Evolutionary conservation across 768 basidiomycete genomes (phyloP).

Genomic region (Amanita pallidorosea): DNA sequence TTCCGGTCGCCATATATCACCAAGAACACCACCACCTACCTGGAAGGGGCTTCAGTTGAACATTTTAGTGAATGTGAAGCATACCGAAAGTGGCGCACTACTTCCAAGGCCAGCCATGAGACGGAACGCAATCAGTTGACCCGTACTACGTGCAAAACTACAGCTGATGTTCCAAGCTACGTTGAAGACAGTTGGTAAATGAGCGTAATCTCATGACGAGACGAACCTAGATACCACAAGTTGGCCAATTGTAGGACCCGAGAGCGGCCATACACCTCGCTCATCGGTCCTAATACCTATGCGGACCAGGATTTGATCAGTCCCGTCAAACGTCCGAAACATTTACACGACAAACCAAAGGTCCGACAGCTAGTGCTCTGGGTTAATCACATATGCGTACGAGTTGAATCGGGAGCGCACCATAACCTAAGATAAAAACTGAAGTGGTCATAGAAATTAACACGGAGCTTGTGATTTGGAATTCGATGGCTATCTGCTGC

Average conservation of each 20-base stretch:
- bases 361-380: conserved; percentile 33
- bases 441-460: conserved; percentile 49
- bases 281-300: conserved; percentile 45
- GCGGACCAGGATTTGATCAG: background rate
- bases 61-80: conserved; percentile 22
- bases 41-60: conserved; percentile 8
- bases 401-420: conserved; percentile 19
- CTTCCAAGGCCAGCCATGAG: conserved; percentile 65
- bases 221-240: conserved; percentile 49
- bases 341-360: conserved; percentile 22
- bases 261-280: conserved; percentile 63
- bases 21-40: conserved; percentile 55
- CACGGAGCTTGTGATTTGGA: conserved; percentile 40
- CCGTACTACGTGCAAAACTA: conserved; percentile 49
- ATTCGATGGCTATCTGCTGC: conserved; percentile 34
- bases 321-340: background rate
- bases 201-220: background rate
- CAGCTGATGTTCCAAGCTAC: conserved; percentile 56
- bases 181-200: background rate
- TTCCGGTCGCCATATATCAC: conserved; percentile 49
- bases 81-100: conserved; percentile 53
- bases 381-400: background rate
- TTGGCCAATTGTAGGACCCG: conserved; percentile 52
- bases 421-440: conserved; percentile 42
- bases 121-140: conserved; percentile 55